Evolutionary conservation across 176 grass and related monocot species (phyloP).

Genomic region (Stipa capillata): DNA sequence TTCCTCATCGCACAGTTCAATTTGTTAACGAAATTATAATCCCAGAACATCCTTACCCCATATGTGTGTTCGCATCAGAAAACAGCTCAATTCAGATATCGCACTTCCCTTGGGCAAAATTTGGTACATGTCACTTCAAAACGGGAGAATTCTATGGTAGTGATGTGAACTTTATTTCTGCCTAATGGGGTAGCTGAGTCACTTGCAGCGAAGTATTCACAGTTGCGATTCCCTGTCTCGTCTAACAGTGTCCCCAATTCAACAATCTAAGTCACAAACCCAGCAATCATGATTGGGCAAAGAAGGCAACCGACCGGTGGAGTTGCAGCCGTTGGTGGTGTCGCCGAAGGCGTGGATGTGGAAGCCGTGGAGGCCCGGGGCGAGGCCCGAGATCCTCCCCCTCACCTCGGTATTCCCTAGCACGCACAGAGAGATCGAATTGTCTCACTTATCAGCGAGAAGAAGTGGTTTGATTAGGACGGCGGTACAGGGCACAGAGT

Average conservation of each 20-base stretch:
- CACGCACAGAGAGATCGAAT: background rate
- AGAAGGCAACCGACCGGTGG: constrained; percentile 28
- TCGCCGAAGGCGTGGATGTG: constrained; percentile 66
- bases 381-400: constrained; percentile 42
- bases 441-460: background rate
- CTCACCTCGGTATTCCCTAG: constrained; percentile 55
- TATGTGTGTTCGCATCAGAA: background rate
- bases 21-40: background rate
- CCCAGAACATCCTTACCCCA: background rate
- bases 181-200: background rate
- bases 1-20: background rate
- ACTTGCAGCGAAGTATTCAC: background rate
- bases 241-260: background rate
- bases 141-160: background rate
- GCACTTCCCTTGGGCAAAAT: background rate
- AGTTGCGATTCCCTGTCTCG: background rate
- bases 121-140: background rate
- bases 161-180: background rate
- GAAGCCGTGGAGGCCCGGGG: constrained; percentile 49
- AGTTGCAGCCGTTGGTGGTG: constrained; percentile 78
- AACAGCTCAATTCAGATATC: background rate
- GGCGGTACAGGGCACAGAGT: background rate
- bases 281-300: background rate
- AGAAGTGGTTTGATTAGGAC: background rate
- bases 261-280: background rate